Conservation (phyloP, 257 asterid genomes). For the Nicotiana benthamiana region DNA sequence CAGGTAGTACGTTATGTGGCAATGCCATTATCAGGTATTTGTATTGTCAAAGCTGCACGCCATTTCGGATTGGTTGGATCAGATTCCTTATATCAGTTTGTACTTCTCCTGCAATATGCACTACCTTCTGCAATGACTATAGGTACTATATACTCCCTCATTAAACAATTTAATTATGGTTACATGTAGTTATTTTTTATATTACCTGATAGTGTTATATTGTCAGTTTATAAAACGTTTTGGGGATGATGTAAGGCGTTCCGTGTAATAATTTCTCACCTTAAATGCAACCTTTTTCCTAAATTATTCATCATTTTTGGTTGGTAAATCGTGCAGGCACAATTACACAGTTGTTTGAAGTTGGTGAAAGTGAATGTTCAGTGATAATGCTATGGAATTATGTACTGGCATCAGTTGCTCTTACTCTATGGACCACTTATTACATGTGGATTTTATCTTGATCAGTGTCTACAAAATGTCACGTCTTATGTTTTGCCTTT, state of each 20-base stretch:
- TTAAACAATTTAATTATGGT: no score
- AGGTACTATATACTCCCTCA: constrained; percentile 4
- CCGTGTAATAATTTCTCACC: not conserved
- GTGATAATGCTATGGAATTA: constrained; percentile 18
- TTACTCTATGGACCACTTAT: not conserved
- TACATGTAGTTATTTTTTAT: no score
- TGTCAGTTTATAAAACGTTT: not conserved
- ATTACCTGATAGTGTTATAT: no score
- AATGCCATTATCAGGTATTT: constrained; percentile 24
- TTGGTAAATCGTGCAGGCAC: constrained; percentile 7
- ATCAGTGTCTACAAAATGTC: not conserved
- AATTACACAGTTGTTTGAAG: constrained; percentile 15
- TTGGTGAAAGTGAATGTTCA: constrained; percentile 18
- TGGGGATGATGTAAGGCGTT: not conserved
- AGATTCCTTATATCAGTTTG: constrained; percentile 28
- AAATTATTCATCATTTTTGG: not conserved
- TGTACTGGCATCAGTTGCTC: not conserved
- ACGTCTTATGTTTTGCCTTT: not conserved
- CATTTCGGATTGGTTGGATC: constrained; percentile 28
- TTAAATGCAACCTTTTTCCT: not conserved
- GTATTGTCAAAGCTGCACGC: constrained; percentile 21
- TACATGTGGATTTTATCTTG: constrained; percentile 8
- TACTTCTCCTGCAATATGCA: constrained; percentile 31
- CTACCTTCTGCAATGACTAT: constrained; percentile 33
- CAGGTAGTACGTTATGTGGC: constrained; percentile 14